Evolutionary conservation across 2,329 filamentous ascomycete genomes (phyloP).

Genomic region (Sordariomycetes sp.): DNA sequence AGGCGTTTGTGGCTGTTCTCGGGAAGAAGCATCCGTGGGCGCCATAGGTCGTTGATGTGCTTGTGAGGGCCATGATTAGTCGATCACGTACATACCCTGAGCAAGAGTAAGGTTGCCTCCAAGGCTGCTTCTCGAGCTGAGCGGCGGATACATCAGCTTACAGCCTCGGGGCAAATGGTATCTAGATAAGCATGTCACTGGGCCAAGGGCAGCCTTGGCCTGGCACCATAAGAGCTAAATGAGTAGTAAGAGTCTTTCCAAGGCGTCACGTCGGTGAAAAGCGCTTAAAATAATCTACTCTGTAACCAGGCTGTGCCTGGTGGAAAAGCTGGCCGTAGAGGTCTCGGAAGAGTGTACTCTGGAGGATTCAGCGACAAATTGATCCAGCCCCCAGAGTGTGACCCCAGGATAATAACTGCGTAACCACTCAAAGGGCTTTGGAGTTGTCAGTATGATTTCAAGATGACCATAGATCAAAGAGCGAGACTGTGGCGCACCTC

Average conservation of each 20-base stretch:
- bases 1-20: background rate
- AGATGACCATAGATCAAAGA: background rate
- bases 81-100: background rate
- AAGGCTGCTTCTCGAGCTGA: background rate
- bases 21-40: background rate
- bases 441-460: background rate
- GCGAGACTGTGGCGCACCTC: background rate
- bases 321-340: background rate
- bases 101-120: background rate
- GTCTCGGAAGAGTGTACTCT: background rate
- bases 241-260: background rate
- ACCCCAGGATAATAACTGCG: background rate
- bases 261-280: background rate
- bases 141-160: background rate
- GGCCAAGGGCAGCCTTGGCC: background rate
- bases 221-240: background rate
- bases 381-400: background rate
- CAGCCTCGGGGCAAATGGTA: background rate
- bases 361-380: background rate
- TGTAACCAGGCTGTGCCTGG: background rate
- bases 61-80: background rate
- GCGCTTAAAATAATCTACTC: background rate
- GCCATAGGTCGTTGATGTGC: background rate
- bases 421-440: background rate
- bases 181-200: background rate